phyloP scores from a whole-genome alignment of 2,329 filamentous ascomycete genomes.

The Trichoderma breve region DNA sequence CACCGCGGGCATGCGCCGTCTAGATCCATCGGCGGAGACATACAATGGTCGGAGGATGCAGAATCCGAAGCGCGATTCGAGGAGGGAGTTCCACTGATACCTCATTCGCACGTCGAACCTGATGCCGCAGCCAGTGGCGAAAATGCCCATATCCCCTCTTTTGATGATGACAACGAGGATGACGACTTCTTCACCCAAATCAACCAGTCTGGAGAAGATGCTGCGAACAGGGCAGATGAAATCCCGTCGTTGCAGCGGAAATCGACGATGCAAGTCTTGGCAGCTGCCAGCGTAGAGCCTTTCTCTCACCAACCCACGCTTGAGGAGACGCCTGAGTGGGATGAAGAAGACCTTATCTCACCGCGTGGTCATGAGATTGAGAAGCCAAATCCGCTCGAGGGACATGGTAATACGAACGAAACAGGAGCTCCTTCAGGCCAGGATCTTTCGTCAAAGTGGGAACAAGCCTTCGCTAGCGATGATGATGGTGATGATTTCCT shows the following conservation, averaged over 20 bases:
- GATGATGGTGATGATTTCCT: slow-evolving; percentile 69
- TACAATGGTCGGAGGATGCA: slow-evolving; percentile 41
- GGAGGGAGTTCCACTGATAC: slow-evolving; percentile 66
- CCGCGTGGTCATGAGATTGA: slow-evolving; percentile 20
- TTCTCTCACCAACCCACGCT: slow-evolving; percentile 32
- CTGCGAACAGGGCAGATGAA: slow-evolving; percentile 21
- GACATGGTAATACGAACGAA: not conserved
- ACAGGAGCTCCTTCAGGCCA: slow-evolving; percentile 41
- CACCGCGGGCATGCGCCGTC: slow-evolving; percentile 29
- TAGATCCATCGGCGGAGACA: slow-evolving; percentile 44
- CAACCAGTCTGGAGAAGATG: slow-evolving; percentile 28
- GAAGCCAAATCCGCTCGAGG: not conserved
- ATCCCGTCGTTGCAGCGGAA: slow-evolving; percentile 57
- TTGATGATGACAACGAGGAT: slow-evolving; percentile 50
- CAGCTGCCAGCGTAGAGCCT: slow-evolving; percentile 43
- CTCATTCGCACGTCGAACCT: slow-evolving; percentile 29
- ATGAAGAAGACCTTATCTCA: slow-evolving; percentile 29
- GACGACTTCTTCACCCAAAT: slow-evolving; percentile 63
- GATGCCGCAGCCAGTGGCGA: slow-evolving; percentile 11
- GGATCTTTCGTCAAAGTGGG: slow-evolving; percentile 78
- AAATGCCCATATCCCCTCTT: slow-evolving; percentile 27
- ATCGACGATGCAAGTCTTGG: slow-evolving; percentile 66
- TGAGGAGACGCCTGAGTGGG: slow-evolving; percentile 33
- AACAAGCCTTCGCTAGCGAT: slow-evolving; percentile 73
- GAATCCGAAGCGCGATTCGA: slow-evolving; percentile 61